phyloP scores from a whole-genome alignment of 176 grass and related monocot species.

The Aegilops umbellulata region DNA sequence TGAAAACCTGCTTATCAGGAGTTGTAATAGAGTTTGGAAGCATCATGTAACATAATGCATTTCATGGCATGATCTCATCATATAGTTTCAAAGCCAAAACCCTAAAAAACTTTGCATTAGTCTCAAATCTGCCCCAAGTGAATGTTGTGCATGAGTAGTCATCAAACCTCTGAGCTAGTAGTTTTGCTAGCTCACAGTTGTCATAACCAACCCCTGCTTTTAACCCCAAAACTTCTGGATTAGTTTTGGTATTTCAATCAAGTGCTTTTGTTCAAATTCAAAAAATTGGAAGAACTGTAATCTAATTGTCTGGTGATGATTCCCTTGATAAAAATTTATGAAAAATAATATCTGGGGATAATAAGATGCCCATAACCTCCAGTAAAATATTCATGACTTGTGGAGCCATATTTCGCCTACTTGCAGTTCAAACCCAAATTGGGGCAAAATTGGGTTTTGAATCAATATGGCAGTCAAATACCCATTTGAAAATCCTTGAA shows the following conservation, averaged over 20 bases:
- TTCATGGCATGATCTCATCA: background rate
- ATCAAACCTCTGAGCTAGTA: background rate
- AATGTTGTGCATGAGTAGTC: background rate
- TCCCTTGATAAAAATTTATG: background rate
- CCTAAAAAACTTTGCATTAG: background rate
- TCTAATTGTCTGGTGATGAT: background rate
- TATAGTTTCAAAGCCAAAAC: background rate
- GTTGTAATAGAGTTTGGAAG: background rate
- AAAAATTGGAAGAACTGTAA: background rate
- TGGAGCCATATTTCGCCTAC: background rate
- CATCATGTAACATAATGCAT: background rate
- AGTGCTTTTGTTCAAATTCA: background rate
- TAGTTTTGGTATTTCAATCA: background rate
- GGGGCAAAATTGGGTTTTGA: no score
- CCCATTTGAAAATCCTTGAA: background rate
- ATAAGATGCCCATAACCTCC: background rate
- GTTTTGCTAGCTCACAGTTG: background rate
- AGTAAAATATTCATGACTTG: background rate
- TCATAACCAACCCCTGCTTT: background rate
- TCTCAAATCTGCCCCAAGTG: background rate
- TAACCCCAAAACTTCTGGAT: background rate
- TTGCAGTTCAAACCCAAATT: background rate
- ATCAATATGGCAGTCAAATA: background rate
- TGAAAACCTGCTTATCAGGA: background rate
- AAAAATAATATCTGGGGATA: background rate